Evolutionary conservation across 768 basidiomycete species (phyloP), one percentile per base, ranked within the genome.

Genomic region (Kwoniella mangroviensis): DNA sequence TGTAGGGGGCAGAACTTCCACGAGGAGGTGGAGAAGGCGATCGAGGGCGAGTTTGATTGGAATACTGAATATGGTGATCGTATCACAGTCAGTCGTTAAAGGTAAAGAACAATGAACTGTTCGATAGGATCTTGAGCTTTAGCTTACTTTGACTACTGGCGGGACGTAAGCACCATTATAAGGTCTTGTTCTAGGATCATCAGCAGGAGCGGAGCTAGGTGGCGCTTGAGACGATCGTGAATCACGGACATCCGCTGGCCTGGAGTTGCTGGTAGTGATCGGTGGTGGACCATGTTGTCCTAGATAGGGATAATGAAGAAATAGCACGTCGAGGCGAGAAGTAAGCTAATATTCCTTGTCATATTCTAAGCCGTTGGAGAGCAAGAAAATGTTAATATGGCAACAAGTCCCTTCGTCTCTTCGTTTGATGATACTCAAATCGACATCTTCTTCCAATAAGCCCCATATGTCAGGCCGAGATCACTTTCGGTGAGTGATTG

Each of bases 21-120:
- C 43, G 61, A 68, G 67, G 40, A 24, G 65, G 28, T 45, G 51
- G 65, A n/a, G 65, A 56, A 19, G 63, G 53, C 7, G 65, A 54
- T 67, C 43, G 56, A 58, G 51, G 26, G 12, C 42, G 56, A 45
- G 55, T 28, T 34, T 34, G 34, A 34, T 34, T 34, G 40, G 26
- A 60, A 68, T 54, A 52, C 53, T 65, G 24, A 40, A 11, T 21
- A 11, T 28, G 17, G 19, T 24, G 22, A 58, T 58, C 6, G 17
- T 11, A 28, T 19, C 17, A 24, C 21, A 28, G 26, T 28, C 56
- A 49, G 26, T 58, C 56, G 56, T 34, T 51, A 15, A 13, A 15
- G 24, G 21, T 40, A 28, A n/a, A 40, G 62, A 21, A 24, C n/a
- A 9, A 10, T 7, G 51, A 26, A 51, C 45, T 24, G 3, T 40